Evolutionary conservation across 768 basidiomycete genomes (phyloP).

Genomic region (Serendipita vermifera): DNA sequence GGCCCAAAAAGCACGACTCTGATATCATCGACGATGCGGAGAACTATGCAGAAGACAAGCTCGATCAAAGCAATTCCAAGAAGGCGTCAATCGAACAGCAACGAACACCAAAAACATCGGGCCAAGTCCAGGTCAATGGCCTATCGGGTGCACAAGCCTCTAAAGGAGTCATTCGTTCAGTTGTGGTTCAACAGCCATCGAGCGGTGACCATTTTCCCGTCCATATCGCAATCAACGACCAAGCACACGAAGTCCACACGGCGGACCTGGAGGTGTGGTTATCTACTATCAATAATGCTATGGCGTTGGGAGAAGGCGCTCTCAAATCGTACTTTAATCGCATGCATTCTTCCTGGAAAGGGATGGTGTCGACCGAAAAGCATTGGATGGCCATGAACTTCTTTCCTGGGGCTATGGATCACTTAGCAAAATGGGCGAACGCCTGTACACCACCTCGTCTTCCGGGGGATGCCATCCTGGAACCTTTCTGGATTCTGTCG

Average conservation of each 20-base stretch:
- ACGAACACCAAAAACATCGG: neutral
- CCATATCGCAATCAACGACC: neutral
- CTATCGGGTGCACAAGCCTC: neutral
- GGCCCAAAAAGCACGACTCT: conserved; percentile 18
- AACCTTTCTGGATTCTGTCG: neutral
- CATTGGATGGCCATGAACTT: neutral
- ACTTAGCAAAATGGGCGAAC: neutral
- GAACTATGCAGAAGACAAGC: neutral
- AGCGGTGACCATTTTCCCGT: neutral
- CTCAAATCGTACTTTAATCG: neutral
- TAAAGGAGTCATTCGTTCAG: neutral
- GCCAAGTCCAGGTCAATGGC: neutral
- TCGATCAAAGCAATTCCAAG: neutral
- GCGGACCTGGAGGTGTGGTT: neutral
- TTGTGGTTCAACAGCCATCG: neutral
- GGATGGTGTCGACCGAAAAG: neutral
- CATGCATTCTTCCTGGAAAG: neutral
- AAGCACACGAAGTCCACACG: neutral
- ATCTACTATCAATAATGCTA: neutral
- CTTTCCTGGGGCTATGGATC: neutral
- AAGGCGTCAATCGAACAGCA: too few relatives aligned
- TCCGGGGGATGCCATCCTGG: neutral
- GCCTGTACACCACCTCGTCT: neutral
- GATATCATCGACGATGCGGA: conserved; percentile 15
- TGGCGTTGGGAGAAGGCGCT: neutral